Conservation (phyloP, 2,329 filamentous ascomycete genomes). For the Xylariaceae sp. region DNA sequence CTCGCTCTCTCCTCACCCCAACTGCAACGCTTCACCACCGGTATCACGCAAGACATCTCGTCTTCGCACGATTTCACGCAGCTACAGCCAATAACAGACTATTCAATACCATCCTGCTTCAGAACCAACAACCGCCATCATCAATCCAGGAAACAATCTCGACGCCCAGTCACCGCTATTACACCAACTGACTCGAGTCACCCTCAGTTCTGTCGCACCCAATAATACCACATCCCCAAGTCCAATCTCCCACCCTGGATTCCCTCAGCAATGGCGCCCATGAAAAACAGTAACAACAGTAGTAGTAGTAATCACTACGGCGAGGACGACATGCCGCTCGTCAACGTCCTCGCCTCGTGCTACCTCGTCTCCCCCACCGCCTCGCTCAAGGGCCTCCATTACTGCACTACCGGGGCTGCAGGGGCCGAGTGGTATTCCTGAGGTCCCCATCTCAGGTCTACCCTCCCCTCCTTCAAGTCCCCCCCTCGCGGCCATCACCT, state of each 20-base stretch:
- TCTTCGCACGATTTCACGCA: neutral
- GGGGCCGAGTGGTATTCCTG: slow-evolving; percentile 93
- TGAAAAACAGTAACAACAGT: slow-evolving; percentile 66
- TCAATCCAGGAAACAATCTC: too few relatives aligned
- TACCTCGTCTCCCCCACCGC: slow-evolving; percentile 75
- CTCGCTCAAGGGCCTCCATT: slow-evolving; percentile 80
- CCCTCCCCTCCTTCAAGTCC: slow-evolving; percentile 84
- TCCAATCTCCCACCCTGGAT: slow-evolving; percentile 24
- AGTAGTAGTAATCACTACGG: slow-evolving; percentile 77
- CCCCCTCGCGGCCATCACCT: slow-evolving; percentile 74
- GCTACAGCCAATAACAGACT: too few relatives aligned
- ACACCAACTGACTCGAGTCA: too few relatives aligned
- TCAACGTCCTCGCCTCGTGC: slow-evolving; percentile 85
- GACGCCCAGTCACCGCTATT: too few relatives aligned
- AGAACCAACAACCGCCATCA: too few relatives aligned
- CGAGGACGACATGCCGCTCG: slow-evolving; percentile 59
- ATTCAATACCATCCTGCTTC: too few relatives aligned
- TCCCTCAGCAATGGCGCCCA: slow-evolving; percentile 55
- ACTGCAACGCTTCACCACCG: neutral
- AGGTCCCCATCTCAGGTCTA: slow-evolving; percentile 80
- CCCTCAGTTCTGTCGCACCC: neutral
- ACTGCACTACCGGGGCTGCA: slow-evolving; percentile 88
- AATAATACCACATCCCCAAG: neutral
- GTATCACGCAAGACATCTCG: neutral
- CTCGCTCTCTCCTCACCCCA: neutral